phyloP scores from a whole-genome alignment of 2,329 filamentous ascomycete species.

The Fusarium decemcellulare region DNA sequence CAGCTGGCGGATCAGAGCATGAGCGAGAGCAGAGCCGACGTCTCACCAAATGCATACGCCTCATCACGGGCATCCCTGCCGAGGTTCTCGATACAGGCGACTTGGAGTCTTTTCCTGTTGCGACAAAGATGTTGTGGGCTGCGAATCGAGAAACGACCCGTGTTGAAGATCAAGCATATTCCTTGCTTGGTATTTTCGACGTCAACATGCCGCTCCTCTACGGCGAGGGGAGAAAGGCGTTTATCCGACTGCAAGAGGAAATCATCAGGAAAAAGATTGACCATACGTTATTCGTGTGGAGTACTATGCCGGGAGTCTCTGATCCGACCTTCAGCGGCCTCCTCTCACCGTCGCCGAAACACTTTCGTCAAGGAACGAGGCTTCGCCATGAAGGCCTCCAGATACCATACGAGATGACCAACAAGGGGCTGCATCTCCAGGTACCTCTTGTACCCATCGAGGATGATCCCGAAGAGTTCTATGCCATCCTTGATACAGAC shows the following conservation, averaged over 20 bases:
- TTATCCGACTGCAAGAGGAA: slow-evolving; percentile 23
- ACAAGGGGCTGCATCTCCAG: slow-evolving; percentile 16
- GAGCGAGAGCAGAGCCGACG: too few relatives aligned
- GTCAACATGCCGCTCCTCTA: slow-evolving; percentile 34
- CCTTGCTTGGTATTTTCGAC: slow-evolving; percentile 27
- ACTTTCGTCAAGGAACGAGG: too few relatives aligned
- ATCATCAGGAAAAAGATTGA: slow-evolving; percentile 30
- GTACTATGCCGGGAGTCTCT: too few relatives aligned
- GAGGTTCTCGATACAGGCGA: too few relatives aligned
- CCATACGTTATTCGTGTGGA: slow-evolving; percentile 28
- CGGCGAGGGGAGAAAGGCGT: slow-evolving; percentile 23
- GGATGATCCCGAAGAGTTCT: not conserved
- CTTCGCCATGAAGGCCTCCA: not conserved
- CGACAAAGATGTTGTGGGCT: slow-evolving; percentile 19
- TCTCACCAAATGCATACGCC: too few relatives aligned
- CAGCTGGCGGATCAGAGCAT: too few relatives aligned
- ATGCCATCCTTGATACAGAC: slow-evolving; percentile 11
- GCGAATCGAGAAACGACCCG: slow-evolving; percentile 19
- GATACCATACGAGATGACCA: slow-evolving; percentile 26
- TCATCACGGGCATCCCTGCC: too few relatives aligned
- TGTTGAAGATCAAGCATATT: slow-evolving; percentile 25
- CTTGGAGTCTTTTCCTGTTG: too few relatives aligned
- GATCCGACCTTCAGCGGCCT: too few relatives aligned
- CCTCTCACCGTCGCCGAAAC: too few relatives aligned
- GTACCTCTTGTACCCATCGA: not conserved